Evolutionary conservation across 805 yeast species (phyloP).

Genomic region (Komagataella mondaviorum): DNA sequence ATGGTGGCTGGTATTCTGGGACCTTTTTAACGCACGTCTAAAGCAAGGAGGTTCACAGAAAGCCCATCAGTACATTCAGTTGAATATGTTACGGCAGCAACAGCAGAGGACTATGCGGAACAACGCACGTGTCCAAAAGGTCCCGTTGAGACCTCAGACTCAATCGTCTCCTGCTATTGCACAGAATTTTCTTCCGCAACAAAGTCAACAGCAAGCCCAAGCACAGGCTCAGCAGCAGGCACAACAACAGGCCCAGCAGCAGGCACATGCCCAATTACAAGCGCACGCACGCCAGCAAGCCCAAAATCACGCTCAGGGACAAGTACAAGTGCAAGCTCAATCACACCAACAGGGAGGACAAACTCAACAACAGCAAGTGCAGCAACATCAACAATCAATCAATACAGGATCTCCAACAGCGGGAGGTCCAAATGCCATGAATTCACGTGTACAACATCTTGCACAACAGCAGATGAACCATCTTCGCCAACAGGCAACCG

Average conservation of each 20-base stretch:
- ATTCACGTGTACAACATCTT: constrained; percentile 22
- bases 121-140: constrained; percentile 19
- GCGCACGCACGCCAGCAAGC: constrained; percentile 9
- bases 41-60: constrained; percentile 46
- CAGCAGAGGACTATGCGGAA: constrained; percentile 33
- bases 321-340: constrained; percentile 10
- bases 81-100: constrained; percentile 43
- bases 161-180: neutral
- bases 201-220: constrained; percentile 5
- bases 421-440: constrained; percentile 6
- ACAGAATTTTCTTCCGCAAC: constrained; percentile 4
- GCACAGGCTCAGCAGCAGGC: constrained; percentile 12
- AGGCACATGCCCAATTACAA: constrained; percentile 15
- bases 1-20: constrained; percentile 98
- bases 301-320: constrained; percentile 2
- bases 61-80: constrained; percentile 62
- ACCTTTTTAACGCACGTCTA: constrained; percentile 72
- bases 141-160: neutral
- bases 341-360: constrained; percentile 8
- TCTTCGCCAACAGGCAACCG: constrained; percentile 24
- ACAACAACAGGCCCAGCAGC: constrained; percentile 11
- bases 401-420: constrained; percentile 7
- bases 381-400: constrained; percentile 3
- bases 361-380: constrained; percentile 5
- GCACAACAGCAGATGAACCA: constrained; percentile 38